A percentile compares a stretch with the other conserved stretches of the same genome.
Conservation (phyloP, 306 rosid species). For the Erythrophleum fordii region DNA sequence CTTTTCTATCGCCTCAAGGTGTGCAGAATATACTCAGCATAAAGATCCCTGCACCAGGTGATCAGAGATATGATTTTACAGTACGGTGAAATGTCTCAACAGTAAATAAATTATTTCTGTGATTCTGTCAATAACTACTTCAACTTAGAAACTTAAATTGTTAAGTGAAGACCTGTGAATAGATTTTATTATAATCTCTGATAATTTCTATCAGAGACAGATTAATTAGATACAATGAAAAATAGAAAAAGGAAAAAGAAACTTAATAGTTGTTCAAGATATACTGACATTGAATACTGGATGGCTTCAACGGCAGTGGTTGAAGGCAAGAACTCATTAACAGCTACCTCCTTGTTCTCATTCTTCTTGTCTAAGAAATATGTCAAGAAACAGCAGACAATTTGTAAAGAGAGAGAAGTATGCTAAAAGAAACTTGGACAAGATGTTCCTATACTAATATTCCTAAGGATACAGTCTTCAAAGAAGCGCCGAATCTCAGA, state of each 20-base stretch:
- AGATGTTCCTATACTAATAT: slow-evolving; percentile 1
- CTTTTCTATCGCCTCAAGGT: slow-evolving; percentile 76
- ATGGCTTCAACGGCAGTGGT: slow-evolving; percentile 77
- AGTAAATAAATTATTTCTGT: neutral
- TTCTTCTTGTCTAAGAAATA: slow-evolving; percentile 81
- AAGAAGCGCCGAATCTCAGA: slow-evolving; percentile 95
- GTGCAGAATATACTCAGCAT: slow-evolving; percentile 88
- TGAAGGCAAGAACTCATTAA: slow-evolving; percentile 83
- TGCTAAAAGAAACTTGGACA: neutral
- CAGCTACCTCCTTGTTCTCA: slow-evolving; percentile 98
- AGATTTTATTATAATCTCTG: neutral
- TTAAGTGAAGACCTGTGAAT: neutral
- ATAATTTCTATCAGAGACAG: neutral
- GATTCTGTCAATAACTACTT: neutral
- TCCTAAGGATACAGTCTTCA: slow-evolving; percentile 86
- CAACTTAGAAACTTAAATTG: neutral
- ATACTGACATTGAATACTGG: slow-evolving; percentile 83
- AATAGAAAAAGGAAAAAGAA: neutral
- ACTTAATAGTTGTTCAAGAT: slow-evolving; percentile 10
- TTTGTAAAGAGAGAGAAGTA: slow-evolving; percentile 16
- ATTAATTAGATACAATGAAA: neutral
- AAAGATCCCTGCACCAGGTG: slow-evolving; percentile 91
- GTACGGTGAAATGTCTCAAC: slow-evolving; percentile 17
- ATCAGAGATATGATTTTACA: slow-evolving; percentile 34
- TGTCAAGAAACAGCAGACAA: slow-evolving; percentile 45